A percentile compares a stretch with the other conserved stretches of the same genome.
Evolutionary conservation across 441 rosid species (phyloP).

Genomic region (Adansonia rubrostipa): DNA sequence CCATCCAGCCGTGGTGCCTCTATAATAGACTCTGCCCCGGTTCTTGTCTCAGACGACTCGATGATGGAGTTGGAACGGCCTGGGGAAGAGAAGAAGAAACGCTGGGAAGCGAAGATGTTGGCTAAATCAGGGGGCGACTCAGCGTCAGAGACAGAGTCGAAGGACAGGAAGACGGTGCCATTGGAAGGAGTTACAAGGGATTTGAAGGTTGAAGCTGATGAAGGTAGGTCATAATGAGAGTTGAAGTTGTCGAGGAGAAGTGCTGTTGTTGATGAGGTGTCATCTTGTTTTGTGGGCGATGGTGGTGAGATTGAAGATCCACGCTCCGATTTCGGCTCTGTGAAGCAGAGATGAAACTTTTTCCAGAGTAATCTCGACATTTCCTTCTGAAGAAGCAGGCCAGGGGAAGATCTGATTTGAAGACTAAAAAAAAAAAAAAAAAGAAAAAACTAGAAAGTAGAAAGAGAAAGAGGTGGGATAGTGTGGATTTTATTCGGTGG

Average conservation of each 20-base stretch:
- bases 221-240: constrained; percentile 47
- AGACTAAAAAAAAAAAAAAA: not conserved
- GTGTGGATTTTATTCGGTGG: not conserved
- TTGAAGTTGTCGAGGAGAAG: constrained; percentile 52
- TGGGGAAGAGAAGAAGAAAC: constrained; percentile 91
- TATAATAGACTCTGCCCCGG: not conserved
- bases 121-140: constrained; percentile 64
- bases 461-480: not conserved
- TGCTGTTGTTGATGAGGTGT: constrained; percentile 26
- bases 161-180: constrained; percentile 38
- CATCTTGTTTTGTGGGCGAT: constrained; percentile 32
- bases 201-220: constrained; percentile 49
- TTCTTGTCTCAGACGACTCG: constrained; percentile 44
- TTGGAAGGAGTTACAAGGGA: constrained; percentile 41
- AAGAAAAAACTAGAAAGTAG: not conserved
- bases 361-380: constrained; percentile 67
- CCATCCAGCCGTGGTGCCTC: constrained; percentile 37
- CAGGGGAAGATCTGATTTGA: constrained; percentile 9
- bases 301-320: constrained; percentile 30
- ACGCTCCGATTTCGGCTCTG: constrained; percentile 42
- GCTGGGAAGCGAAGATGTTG: constrained; percentile 24
- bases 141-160: constrained; percentile 47
- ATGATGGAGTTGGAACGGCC: constrained; percentile 86
- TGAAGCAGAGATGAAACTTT: constrained; percentile 56
- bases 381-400: constrained; percentile 15